Evolutionary conservation across 2,329 filamentous ascomycete species (phyloP).

Genomic region (Colletotrichum nymphaeae): DNA sequence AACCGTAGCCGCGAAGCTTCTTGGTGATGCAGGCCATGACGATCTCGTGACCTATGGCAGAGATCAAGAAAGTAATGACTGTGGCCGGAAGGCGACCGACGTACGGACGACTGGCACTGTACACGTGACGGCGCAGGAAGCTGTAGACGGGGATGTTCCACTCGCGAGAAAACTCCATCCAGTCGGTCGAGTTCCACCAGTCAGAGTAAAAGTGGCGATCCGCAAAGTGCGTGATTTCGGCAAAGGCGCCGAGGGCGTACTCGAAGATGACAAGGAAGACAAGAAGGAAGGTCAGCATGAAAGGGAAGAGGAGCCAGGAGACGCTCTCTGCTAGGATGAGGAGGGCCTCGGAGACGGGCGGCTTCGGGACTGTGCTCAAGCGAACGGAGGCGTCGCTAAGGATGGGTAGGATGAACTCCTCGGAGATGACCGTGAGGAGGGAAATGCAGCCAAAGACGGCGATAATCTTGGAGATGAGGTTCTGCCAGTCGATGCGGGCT

Average conservation of each 20-base stretch:
- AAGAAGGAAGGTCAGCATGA: constrained; percentile 94
- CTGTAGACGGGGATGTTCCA: constrained; percentile 99
- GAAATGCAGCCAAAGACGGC: constrained; percentile 98
- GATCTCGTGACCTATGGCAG: constrained; percentile 89
- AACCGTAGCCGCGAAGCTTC: constrained; percentile 94
- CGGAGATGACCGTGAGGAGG: constrained; percentile 87
- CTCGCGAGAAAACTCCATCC: constrained; percentile 95
- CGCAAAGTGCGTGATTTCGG: constrained; percentile 92
- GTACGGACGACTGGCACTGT: constrained; percentile 81
- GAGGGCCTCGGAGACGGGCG: constrained; percentile 70
- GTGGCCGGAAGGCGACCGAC: constrained; percentile 84
- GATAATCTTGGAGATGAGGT: constrained; percentile 85
- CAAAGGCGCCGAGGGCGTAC: constrained; percentile 93
- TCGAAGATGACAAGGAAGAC: constrained; percentile 99
- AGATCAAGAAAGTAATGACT: constrained; percentile 90
- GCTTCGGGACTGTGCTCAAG: constrained; percentile 53
- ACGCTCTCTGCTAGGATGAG: constrained; percentile 91
- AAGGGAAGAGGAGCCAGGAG: constrained; percentile 92
- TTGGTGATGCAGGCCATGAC: constrained; percentile 99
- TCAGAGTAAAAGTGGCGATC: constrained; percentile 92
- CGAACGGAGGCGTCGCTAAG: constrained; percentile 75
- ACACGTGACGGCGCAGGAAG: constrained; percentile 95
- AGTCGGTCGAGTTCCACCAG: constrained; percentile 84
- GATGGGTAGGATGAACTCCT: constrained; percentile 95
- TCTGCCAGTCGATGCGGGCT: constrained; percentile 78